Percentiles rank a stretch among this genome's conserved stretches.
Evolutionary conservation across 148 eudicot species (phyloP).

Genomic region (Spergularia bocconei): DNA sequence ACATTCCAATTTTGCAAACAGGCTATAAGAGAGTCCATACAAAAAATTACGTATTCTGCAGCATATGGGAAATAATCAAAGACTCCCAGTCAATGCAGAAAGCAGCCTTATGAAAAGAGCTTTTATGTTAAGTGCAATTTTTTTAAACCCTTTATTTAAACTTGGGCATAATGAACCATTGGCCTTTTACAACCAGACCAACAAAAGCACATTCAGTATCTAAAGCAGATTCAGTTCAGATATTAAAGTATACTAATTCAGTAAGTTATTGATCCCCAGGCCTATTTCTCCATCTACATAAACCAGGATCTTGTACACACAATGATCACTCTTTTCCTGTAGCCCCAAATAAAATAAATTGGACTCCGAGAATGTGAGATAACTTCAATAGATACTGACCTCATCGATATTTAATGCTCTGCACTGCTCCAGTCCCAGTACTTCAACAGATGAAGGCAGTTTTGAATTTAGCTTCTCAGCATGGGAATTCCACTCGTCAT

Average conservation of each 20-base stretch:
- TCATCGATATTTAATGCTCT: constrained; percentile 46
- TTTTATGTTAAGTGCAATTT: too few species aligned
- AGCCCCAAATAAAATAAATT: not conserved
- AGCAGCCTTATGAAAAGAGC: not conserved
- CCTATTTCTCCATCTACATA: too few species aligned
- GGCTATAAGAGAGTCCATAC: not conserved
- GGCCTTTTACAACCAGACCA: too few species aligned
- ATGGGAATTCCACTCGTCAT: constrained; percentile 50
- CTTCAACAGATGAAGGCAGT: constrained; percentile 50
- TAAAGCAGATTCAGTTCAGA: too few species aligned
- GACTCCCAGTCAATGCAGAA: not conserved
- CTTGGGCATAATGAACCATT: too few species aligned
- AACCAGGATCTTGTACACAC: not conserved
- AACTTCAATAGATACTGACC: constrained; percentile 40
- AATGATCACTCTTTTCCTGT: not conserved
- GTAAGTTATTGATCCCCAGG: too few species aligned
- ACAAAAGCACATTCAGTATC: too few species aligned
- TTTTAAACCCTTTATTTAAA: too few species aligned
- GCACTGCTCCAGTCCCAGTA: constrained; percentile 45
- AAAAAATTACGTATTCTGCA: not conserved
- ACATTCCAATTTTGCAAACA: not conserved
- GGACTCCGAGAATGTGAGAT: not conserved
- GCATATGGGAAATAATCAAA: not conserved
- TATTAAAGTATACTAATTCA: too few species aligned
- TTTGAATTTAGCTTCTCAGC: constrained; percentile 36